phyloP scores from a whole-genome alignment of 768 basidiomycete species.

The Trametes maxima region DNA sequence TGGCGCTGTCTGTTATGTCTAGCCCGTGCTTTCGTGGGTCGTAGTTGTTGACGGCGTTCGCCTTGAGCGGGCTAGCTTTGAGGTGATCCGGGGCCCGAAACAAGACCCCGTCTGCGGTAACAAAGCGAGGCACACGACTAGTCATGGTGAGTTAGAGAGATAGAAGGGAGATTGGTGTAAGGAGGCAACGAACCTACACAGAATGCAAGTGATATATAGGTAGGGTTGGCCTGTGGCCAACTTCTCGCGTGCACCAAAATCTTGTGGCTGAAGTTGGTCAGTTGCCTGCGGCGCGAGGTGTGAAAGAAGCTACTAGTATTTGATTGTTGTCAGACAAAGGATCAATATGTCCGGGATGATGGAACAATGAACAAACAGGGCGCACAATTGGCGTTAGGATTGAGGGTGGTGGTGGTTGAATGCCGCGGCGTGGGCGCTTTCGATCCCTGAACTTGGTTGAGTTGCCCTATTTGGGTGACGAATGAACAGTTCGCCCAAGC shows the following conservation, averaged over 20 bases:
- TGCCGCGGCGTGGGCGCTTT: neutral
- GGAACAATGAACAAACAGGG: neutral
- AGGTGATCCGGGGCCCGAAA: neutral
- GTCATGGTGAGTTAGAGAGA: no score
- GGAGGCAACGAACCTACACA: no score
- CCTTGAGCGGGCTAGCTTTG: neutral
- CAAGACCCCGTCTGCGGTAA: no score
- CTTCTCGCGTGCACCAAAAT: neutral
- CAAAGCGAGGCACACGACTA: no score
- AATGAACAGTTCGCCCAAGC: neutral
- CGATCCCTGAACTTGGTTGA: neutral
- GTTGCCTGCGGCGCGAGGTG: neutral
- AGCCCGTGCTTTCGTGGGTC: neutral
- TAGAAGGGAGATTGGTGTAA: no score
- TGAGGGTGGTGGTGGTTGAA: neutral
- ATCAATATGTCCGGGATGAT: neutral
- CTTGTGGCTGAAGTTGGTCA: neutral
- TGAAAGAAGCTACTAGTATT: neutral
- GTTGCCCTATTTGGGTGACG: neutral
- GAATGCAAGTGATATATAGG: no score
- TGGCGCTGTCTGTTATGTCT: neutral
- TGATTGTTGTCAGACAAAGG: neutral
- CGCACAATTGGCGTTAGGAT: neutral
- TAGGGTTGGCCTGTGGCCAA: no score
- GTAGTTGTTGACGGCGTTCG: neutral